phyloP scores from a whole-genome alignment of 306 rosid species.

The Dalbergia cultrata region DNA sequence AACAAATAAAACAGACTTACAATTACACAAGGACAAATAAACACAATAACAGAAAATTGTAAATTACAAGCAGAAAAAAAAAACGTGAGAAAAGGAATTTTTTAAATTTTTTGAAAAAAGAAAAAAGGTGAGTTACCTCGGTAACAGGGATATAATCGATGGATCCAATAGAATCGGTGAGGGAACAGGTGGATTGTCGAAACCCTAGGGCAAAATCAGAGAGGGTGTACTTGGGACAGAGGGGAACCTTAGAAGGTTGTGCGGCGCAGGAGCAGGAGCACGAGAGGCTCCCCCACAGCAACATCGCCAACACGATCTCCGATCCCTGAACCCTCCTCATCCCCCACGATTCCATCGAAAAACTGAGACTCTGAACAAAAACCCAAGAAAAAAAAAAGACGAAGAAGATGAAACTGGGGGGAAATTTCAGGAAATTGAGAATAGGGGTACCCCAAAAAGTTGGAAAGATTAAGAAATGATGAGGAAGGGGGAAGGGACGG shows the following conservation, averaged over 20 bases:
- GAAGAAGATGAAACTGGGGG: too few relatives aligned
- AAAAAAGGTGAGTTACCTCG: conserved; percentile 57
- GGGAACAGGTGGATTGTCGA: conserved; percentile 55
- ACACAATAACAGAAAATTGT: too few relatives aligned
- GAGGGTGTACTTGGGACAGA: conserved; percentile 57
- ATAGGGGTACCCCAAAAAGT: too few relatives aligned
- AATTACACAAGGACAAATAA: too few relatives aligned
- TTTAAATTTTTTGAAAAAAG: too few relatives aligned
- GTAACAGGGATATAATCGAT: conserved; percentile 62
- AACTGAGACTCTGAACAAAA: too few relatives aligned
- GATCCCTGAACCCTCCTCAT: conserved; percentile 64
- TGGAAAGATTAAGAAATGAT: too few relatives aligned
- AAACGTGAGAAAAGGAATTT: not conserved
- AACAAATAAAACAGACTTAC: too few relatives aligned
- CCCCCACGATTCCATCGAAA: not conserved
- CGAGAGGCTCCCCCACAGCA: conserved; percentile 52
- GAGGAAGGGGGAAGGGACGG: too few relatives aligned
- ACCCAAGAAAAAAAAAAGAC: too few relatives aligned
- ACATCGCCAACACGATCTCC: conserved; percentile 54
- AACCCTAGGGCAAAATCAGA: conserved; percentile 64
- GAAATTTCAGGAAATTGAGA: too few relatives aligned
- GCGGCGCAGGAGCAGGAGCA: conserved; percentile 43
- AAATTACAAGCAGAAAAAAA: not conserved
- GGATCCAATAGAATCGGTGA: conserved; percentile 50
- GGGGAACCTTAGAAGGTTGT: conserved; percentile 50